Conservation (phyloP, 23 red algal species). For the Gracilaria domingensis region DNA sequence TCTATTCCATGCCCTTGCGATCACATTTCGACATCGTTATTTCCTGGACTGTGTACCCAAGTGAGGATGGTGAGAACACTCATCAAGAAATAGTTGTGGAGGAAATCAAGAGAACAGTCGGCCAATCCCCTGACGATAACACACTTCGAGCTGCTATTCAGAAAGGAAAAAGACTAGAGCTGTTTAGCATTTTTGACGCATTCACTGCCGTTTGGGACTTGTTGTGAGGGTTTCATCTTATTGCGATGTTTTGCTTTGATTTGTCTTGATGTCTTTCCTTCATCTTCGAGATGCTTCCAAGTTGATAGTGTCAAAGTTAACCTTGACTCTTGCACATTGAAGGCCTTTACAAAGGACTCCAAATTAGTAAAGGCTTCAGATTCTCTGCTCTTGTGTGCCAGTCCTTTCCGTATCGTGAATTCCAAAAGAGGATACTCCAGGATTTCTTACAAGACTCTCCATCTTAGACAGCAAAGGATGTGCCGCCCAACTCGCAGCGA, state of each 20-base stretch:
- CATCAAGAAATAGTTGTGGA: constrained; percentile 6
- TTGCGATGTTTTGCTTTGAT: neutral
- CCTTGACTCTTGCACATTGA: neutral
- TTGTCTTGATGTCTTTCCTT: neutral
- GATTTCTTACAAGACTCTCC: constrained; percentile 37
- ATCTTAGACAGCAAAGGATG: constrained; percentile 49
- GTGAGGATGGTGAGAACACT: neutral
- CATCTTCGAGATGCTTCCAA: neutral
- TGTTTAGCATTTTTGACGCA: constrained; percentile 4
- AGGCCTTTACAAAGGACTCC: neutral
- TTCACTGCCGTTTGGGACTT: constrained; percentile 1
- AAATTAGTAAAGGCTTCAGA: neutral
- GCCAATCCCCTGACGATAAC: neutral
- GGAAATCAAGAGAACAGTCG: constrained; percentile 14
- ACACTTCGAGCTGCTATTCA: neutral
- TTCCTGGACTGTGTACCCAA: neutral
- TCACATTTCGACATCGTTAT: constrained; percentile 18
- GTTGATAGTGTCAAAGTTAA: no score
- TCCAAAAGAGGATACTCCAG: neutral
- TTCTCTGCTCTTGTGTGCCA: neutral
- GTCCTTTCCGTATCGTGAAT: neutral
- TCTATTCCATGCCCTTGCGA: constrained; percentile 14
- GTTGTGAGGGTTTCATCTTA: neutral
- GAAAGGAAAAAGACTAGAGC: neutral
- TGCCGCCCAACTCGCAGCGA: constrained; percentile 86